A percentile compares a stretch with the other conserved stretches of the same genome.
These are phyloP conservation scores for Chytriomyces confervae DNA, from an alignment of 192 early-diverging fungal genomes.

Conservation along the genomic window DNA sequence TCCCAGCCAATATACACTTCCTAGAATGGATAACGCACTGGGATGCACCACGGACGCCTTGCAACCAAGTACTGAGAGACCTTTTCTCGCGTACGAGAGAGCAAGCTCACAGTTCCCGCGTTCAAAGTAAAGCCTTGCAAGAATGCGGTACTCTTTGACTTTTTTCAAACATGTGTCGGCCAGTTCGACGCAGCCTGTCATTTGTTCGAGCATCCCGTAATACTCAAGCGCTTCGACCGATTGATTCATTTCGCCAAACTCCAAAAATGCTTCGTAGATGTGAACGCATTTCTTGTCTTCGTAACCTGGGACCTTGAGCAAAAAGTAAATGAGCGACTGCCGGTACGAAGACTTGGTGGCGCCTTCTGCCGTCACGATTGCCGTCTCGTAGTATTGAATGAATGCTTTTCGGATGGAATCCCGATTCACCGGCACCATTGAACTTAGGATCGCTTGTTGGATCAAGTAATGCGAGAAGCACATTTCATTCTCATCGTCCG, in stretches of 20 bases:
- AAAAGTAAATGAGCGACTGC: constrained; percentile 11
- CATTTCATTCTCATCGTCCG: constrained; percentile 11
- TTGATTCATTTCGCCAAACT: constrained; percentile 23
- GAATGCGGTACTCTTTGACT: not conserved
- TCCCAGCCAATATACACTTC: not conserved
- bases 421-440: constrained; percentile 16
- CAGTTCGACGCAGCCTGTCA: not conserved
- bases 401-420: constrained; percentile 9
- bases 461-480: constrained; percentile 27
- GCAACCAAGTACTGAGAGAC: constrained; percentile 7
- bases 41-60: not conserved
- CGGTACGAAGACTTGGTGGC: not conserved
- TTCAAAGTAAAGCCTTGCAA: constrained; percentile 16
- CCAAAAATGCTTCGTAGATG: constrained; percentile 28
- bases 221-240: constrained; percentile 18
- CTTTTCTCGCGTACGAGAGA: not conserved
- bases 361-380: not conserved
- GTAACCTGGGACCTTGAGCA: constrained; percentile 12
- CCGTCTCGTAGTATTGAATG: constrained; percentile 6
- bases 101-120: constrained; percentile 1
- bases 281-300: constrained; percentile 12
- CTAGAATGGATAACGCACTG: not conserved
- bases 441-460: constrained; percentile 18
- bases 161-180: constrained; percentile 18
- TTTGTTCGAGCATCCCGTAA: not conserved